Evolutionary conservation across 805 yeast genomes (phyloP).

Genomic region (Naumovozyma dairenensis): DNA sequence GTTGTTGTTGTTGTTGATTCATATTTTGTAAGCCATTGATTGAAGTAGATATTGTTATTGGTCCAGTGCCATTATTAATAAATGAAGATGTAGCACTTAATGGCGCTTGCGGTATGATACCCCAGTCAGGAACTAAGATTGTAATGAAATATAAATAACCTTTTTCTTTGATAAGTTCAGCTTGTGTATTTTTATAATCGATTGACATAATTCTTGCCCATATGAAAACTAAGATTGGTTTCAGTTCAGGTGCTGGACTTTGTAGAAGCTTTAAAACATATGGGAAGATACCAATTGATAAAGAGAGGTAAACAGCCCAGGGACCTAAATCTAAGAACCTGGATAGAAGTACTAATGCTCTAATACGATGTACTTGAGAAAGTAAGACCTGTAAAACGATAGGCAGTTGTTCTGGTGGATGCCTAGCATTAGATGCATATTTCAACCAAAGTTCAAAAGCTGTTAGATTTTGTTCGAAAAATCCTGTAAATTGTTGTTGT

Average conservation of each 20-base stretch:
- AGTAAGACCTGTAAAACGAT: conserved; percentile 84
- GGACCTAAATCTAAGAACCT: conserved; percentile 90
- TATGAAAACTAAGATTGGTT: conserved; percentile 87
- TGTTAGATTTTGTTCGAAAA: conserved; percentile 90
- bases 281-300: conserved; percentile 93
- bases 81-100: conserved; percentile 12
- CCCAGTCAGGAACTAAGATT: conserved; percentile 48
- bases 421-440: conserved; percentile 72
- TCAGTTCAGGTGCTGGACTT: conserved; percentile 89
- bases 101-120: conserved; percentile 7
- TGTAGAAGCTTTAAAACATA: conserved; percentile 83
- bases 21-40: neutral
- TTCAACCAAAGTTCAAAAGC: conserved; percentile 96
- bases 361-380: conserved; percentile 85
- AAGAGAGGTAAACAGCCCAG: conserved; percentile 89
- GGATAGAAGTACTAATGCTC: conserved; percentile 78
- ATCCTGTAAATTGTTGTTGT: conserved; percentile 77
- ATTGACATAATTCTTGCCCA: conserved; percentile 98
- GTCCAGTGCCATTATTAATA: conserved; percentile 11
- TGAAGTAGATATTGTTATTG: conserved; percentile 16
- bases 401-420: conserved; percentile 92
- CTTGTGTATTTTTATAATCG: conserved; percentile 82
- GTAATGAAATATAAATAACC: conserved; percentile 82
- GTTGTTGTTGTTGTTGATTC: conserved; percentile 1
- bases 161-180: conserved; percentile 81